A percentile compares a stretch with the other conserved stretches of the same genome.
Evolutionary conservation across 116 monocot species (phyloP).

Genomic region (Zostera marina): DNA sequence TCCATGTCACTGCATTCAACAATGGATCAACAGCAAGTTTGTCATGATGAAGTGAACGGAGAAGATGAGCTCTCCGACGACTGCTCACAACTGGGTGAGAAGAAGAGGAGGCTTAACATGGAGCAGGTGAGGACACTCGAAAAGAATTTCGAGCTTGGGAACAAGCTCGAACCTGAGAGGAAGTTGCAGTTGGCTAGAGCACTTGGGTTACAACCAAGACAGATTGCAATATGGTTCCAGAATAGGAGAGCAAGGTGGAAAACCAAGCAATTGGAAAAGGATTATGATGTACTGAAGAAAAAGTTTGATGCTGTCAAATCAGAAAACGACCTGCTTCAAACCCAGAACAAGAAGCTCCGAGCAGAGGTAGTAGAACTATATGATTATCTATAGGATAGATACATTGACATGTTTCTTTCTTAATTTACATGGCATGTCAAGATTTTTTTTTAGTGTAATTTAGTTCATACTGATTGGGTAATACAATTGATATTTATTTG

Average conservation of each 20-base stretch:
- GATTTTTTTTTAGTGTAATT: too few relatives aligned
- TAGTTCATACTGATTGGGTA: background rate
- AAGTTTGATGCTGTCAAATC: slow-evolving; percentile 61
- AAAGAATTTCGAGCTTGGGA: slow-evolving; percentile 93
- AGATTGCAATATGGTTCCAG: slow-evolving; percentile 98
- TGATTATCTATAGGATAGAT: too few relatives aligned
- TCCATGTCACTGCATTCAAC: slow-evolving; percentile 42
- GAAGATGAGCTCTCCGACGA: slow-evolving; percentile 75
- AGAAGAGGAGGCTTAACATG: slow-evolving; percentile 86
- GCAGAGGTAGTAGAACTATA: slow-evolving; percentile 50
- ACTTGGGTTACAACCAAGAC: slow-evolving; percentile 77
- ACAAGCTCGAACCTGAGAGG: slow-evolving; percentile 92
- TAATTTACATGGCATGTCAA: background rate
- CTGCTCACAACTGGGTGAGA: slow-evolving; percentile 44
- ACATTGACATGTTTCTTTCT: too few relatives aligned
- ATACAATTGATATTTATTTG: background rate
- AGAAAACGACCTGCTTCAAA: slow-evolving; percentile 66
- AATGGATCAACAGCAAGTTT: slow-evolving; percentile 7
- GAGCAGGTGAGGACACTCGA: slow-evolving; percentile 92
- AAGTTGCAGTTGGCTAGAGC: slow-evolving; percentile 80
- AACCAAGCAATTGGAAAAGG: slow-evolving; percentile 32
- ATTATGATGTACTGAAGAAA: slow-evolving; percentile 73
- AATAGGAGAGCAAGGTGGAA: slow-evolving; percentile 97
- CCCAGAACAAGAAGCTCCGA: slow-evolving; percentile 84
- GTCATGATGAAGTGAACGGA: slow-evolving; percentile 16